Evolutionary conservation across 495 filamentous ascomycete genomes (phyloP), one percentile per base, ranked within the genome.

Genomic region (Glutinoglossum americanum): DNA sequence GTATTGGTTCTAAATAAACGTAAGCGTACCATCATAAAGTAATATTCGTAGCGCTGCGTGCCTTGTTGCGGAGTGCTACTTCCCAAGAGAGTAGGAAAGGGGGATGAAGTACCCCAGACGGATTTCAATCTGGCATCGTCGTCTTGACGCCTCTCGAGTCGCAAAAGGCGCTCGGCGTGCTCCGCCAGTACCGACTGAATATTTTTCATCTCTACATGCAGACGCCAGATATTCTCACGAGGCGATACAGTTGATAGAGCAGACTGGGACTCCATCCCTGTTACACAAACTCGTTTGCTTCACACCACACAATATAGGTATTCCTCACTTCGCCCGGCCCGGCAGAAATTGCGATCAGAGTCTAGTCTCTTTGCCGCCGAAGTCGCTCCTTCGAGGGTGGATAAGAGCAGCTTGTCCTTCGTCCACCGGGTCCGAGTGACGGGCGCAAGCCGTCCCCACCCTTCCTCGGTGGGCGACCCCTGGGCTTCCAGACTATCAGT

Each of bases 201-300:
- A 64, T 85, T 82, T 69, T 82, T 87, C 71, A 96, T 74, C 63
- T 94, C 87, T 72, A 86, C 84, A 66, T 90, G 83, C 59, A 94
- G 75, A 71, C 82, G 81, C 77, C 86, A 90, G 58, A 90, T 73
- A 69, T 94, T 88, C 73, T 85, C 83, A 63, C 76, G 77, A 59
- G 81, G 79, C 51, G 76, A 53, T 10, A 30, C 49, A 15, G 49
- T 15, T 27, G 23, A 32, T 30, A 53, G 49, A 53, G 49, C 49
- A 30, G 28, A 53, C 49, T 53, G 49, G 7, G 49, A 19, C 49
- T 53, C 49, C 49, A 53, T 53, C 28, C 49, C 23, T 10, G 49
- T 27, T 53, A 32, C 28, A 27, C 28, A 27, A 32, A 1, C 49
- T 53, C 28, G 1, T 19, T 53, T 15, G 23, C 7, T n/a, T 13